Conservation (phyloP, 2,329 filamentous ascomycete species). For the Colletotrichum sp. region DNA sequence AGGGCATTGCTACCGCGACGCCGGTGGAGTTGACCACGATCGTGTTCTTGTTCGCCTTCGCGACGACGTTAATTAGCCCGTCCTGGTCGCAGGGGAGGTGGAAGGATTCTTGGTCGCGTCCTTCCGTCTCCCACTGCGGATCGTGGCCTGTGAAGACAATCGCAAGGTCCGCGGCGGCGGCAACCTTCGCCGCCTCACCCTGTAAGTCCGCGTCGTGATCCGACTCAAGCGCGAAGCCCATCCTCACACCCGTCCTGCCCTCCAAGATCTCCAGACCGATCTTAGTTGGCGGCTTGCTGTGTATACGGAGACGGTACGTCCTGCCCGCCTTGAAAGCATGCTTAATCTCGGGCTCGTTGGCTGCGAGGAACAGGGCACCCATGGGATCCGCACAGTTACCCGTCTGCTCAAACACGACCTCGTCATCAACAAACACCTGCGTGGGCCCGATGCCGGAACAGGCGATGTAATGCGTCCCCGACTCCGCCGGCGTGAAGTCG, state of each 20-base stretch:
- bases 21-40: slow-evolving; percentile 71
- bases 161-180: slow-evolving; percentile 52
- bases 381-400: slow-evolving; percentile 36
- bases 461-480: slow-evolving; percentile 36
- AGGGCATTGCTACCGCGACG: slow-evolving; percentile 66
- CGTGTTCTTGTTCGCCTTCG: slow-evolving; percentile 63
- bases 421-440: slow-evolving; percentile 33
- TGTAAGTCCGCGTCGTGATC: slow-evolving; percentile 61
- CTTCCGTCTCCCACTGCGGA: slow-evolving; percentile 52
- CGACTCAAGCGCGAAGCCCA: slow-evolving; percentile 35
- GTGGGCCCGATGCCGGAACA: slow-evolving; percentile 34
- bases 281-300: slow-evolving; percentile 32
- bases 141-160: slow-evolving; percentile 72
- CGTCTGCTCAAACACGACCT: slow-evolving; percentile 35
- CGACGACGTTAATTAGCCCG: slow-evolving; percentile 65
- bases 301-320: slow-evolving; percentile 35
- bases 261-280: slow-evolving; percentile 36
- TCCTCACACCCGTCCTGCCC: slow-evolving; percentile 33
- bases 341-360: slow-evolving; percentile 33
- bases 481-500: slow-evolving; percentile 33
- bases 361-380: slow-evolving; percentile 37
- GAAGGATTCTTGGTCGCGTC: slow-evolving; percentile 63
- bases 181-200: slow-evolving; percentile 46
- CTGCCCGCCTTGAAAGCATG: slow-evolving; percentile 30
- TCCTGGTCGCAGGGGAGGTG: slow-evolving; percentile 62